Percentiles rank a stretch among this genome's conserved stretches.
These are phyloP conservation scores for Colletotrichum paranaense DNA, from an alignment of 2,329 filamentous ascomycete species.

Conservation along the genomic window DNA sequence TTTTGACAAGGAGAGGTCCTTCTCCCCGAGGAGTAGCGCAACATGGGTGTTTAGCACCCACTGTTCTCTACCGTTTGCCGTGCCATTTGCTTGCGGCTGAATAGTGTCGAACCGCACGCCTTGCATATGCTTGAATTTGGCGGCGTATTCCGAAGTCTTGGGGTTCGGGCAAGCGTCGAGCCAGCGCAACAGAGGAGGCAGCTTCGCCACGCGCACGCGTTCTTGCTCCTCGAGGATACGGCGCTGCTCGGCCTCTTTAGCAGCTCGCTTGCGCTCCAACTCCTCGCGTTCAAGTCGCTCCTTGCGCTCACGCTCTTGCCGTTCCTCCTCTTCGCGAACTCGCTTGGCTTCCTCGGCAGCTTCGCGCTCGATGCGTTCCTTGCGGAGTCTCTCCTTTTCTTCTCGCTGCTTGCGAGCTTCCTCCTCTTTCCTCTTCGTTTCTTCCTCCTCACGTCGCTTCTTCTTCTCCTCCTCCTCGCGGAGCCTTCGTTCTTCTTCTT, in stretches of 20 bases:
- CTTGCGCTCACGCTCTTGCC: conserved; percentile 60
- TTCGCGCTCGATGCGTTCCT: conserved; percentile 59
- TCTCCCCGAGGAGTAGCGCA: conserved; percentile 72
- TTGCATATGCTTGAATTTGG: conserved; percentile 66
- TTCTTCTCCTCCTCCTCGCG: conserved; percentile 52
- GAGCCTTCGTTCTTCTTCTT: conserved; percentile 43
- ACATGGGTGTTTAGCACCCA: conserved; percentile 75
- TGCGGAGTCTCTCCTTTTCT: conserved; percentile 58
- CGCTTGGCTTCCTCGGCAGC: conserved; percentile 61
- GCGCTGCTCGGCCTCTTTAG: conserved; percentile 63
- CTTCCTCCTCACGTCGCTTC: conserved; percentile 51
- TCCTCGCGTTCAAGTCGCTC: conserved; percentile 57
- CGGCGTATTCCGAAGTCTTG: conserved; percentile 60
- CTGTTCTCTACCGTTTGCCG: conserved; percentile 69
- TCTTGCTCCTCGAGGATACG: conserved; percentile 66
- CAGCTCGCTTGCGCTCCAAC: conserved; percentile 59
- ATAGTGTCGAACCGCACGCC: conserved; percentile 75
- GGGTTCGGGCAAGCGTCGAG: conserved; percentile 65
- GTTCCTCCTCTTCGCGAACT: conserved; percentile 64
- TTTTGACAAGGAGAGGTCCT: conserved; percentile 68
- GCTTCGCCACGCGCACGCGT: conserved; percentile 61
- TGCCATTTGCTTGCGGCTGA: conserved; percentile 61
- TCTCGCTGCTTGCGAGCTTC: conserved; percentile 52
- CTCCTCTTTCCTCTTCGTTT: conserved; percentile 49
- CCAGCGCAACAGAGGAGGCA: conserved; percentile 72